Percentiles rank a stretch among this genome's conserved stretches.
These are phyloP conservation scores for Triticum urartu DNA, from an alignment of 176 grass and related monocot genomes.

Conservation along the genomic window DNA sequence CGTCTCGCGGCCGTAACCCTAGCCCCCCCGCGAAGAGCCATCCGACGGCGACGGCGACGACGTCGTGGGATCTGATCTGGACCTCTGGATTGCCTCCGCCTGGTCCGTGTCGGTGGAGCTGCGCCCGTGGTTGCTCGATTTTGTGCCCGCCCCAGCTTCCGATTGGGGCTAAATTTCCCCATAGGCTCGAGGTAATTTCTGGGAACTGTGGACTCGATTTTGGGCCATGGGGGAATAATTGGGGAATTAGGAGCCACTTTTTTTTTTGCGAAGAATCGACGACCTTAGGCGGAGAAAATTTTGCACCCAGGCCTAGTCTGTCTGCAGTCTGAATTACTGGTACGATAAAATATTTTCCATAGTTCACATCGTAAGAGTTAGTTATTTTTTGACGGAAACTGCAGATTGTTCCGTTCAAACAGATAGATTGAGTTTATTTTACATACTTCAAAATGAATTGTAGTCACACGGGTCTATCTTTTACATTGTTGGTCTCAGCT, in stretches of 20 bases:
- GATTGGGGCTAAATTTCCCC: background rate
- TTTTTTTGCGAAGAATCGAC: background rate
- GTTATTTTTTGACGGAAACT: background rate
- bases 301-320: background rate
- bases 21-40: background rate
- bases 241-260: background rate
- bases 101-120: background rate
- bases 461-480: background rate
- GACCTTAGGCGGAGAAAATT: background rate
- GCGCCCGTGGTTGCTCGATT: background rate
- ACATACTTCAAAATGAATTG: background rate
- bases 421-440: background rate
- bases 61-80: background rate
- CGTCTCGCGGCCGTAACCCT: constrained; percentile 6
- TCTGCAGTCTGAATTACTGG: background rate
- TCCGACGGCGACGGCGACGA: background rate
- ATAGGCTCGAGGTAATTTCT: constrained; percentile 17
- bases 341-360: background rate
- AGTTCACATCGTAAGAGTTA: background rate
- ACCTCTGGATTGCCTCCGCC: background rate
- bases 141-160: background rate
- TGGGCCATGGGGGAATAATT: no score
- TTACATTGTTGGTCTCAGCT: background rate
- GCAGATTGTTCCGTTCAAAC: background rate
- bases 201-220: background rate